These are phyloP conservation scores for Paramyrothecium sp. DNA, from an alignment of 2,329 filamentous ascomycete genomes.

Conservation along the genomic window DNA sequence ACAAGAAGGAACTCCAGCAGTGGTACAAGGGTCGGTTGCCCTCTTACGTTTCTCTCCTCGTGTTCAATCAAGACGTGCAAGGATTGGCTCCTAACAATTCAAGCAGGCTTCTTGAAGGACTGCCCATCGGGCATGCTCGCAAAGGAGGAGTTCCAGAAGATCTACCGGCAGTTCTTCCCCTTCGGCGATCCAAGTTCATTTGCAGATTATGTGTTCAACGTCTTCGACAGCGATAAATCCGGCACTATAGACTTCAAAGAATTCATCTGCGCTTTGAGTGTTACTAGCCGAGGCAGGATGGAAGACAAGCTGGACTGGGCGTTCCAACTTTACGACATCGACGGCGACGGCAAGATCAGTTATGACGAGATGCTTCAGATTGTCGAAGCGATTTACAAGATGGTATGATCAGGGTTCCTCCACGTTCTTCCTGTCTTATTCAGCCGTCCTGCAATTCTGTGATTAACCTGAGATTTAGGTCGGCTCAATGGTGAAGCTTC, in stretches of 20 bases:
- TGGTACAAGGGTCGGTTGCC: slow-evolving; percentile 90
- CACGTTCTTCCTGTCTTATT: background rate
- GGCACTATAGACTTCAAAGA: slow-evolving; percentile 99
- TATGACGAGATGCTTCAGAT: slow-evolving; percentile 99
- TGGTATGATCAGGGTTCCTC: slow-evolving; percentile 59
- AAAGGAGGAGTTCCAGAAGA: slow-evolving; percentile 99
- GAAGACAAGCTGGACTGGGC: slow-evolving; percentile 99
- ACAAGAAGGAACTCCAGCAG: slow-evolving; percentile 99
- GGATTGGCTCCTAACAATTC: background rate
- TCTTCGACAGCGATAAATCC: slow-evolving; percentile 96
- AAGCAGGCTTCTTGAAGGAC: slow-evolving; percentile 90
- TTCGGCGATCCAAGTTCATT: slow-evolving; percentile 97
- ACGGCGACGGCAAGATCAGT: slow-evolving; percentile 97
- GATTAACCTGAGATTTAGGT: slow-evolving; percentile 56
- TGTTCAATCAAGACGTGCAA: background rate
- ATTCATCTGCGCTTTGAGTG: slow-evolving; percentile 96
- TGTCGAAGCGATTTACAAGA: slow-evolving; percentile 99
- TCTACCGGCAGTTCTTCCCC: slow-evolving; percentile 99
- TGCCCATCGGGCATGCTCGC: slow-evolving; percentile 95
- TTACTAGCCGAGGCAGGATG: slow-evolving; percentile 97
- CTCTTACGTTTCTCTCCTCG: background rate
- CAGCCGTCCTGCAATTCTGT: background rate
- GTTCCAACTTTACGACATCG: slow-evolving; percentile 98
- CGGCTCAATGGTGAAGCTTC: slow-evolving; percentile 98
- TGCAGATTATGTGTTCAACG: slow-evolving; percentile 98